phyloP scores from a whole-genome alignment of 768 basidiomycete genomes.

The Pluteus cervinus region DNA sequence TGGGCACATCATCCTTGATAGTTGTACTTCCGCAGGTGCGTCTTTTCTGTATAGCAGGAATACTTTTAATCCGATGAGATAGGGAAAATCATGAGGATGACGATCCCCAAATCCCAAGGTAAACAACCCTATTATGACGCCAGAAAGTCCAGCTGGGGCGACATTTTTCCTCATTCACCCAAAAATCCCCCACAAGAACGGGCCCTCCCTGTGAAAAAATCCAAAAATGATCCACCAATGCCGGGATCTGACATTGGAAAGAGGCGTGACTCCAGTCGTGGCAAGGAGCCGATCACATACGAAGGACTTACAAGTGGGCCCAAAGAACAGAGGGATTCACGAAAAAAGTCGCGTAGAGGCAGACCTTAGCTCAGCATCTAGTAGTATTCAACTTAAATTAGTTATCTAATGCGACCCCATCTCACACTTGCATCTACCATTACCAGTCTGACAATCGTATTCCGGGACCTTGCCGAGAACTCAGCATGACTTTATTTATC shows the following conservation, averaged over 20 bases:
- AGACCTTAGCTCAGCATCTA: too few relatives aligned
- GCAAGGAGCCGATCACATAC: slow-evolving; percentile 29
- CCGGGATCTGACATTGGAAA: slow-evolving; percentile 56
- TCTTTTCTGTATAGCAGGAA: slow-evolving; percentile 1
- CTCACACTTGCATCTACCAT: too few relatives aligned
- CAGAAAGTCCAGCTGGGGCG: slow-evolving; percentile 90
- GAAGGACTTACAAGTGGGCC: slow-evolving; percentile 30
- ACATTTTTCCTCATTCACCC: slow-evolving; percentile 86
- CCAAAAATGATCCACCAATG: slow-evolving; percentile 18
- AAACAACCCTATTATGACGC: slow-evolving; percentile 94
- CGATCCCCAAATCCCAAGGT: slow-evolving; percentile 91
- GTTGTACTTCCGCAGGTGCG: slow-evolving; percentile 77
- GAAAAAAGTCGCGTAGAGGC: slow-evolving; percentile 15
- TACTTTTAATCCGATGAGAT: slow-evolving; percentile 6
- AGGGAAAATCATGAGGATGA: slow-evolving; percentile 91
- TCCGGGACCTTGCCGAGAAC: slow-evolving; percentile 83
- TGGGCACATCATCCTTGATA: slow-evolving; percentile 89
- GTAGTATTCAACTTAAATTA: too few relatives aligned
- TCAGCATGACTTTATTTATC: slow-evolving; percentile 78
- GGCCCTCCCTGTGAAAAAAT: slow-evolving; percentile 29
- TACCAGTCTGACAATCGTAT: slow-evolving; percentile 81
- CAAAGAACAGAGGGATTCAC: slow-evolving; percentile 30
- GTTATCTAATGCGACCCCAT: slow-evolving; percentile 10
- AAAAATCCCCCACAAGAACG: slow-evolving; percentile 74
- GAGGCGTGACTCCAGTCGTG: slow-evolving; percentile 24